Evolutionary conservation across 352 stramenopile species (phyloP).

Genomic region (Pythium guiyangense): DNA sequence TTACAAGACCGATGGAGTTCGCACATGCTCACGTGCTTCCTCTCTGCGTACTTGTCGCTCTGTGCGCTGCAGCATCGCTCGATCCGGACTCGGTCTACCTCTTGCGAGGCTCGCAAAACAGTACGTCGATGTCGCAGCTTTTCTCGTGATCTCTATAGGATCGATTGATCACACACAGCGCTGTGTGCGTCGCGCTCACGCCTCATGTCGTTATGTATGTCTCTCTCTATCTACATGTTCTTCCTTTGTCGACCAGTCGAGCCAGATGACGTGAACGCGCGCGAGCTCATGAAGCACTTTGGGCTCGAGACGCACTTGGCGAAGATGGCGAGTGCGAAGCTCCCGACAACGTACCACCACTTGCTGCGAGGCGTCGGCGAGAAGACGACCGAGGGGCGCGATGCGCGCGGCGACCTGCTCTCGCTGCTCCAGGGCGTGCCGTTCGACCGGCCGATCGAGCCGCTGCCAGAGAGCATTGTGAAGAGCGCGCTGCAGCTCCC

Average conservation of each 20-base stretch:
- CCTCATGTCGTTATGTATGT: neutral
- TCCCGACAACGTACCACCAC: conserved; percentile 71
- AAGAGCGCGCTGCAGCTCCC: conserved; percentile 71
- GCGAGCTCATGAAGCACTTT: conserved; percentile 60
- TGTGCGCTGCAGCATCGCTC: conserved; percentile 16
- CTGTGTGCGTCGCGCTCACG: neutral
- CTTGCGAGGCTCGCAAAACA: conserved; percentile 48
- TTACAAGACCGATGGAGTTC: neutral
- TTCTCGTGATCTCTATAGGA: neutral
- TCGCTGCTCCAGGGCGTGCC: conserved; percentile 61
- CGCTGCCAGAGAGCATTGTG: conserved; percentile 60
- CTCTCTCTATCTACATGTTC: neutral
- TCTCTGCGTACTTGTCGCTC: neutral
- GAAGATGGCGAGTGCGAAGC: conserved; percentile 53
- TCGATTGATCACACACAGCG: too few species aligned
- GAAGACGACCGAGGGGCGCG: conserved; percentile 20
- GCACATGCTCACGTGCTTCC: neutral
- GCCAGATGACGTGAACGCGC: conserved; percentile 51
- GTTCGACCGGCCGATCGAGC: conserved; percentile 78
- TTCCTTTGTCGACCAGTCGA: conserved; percentile 33
- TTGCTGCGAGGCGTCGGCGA: conserved; percentile 65
- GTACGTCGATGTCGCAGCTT: conserved; percentile 21
- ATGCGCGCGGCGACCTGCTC: conserved; percentile 55
- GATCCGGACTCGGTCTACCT: conserved; percentile 55
- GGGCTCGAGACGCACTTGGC: conserved; percentile 52